Evolutionary conservation across 176 grass and related monocot species (phyloP), one percentile per base, ranked within the genome.

Genomic region (Avena insularis): DNA sequence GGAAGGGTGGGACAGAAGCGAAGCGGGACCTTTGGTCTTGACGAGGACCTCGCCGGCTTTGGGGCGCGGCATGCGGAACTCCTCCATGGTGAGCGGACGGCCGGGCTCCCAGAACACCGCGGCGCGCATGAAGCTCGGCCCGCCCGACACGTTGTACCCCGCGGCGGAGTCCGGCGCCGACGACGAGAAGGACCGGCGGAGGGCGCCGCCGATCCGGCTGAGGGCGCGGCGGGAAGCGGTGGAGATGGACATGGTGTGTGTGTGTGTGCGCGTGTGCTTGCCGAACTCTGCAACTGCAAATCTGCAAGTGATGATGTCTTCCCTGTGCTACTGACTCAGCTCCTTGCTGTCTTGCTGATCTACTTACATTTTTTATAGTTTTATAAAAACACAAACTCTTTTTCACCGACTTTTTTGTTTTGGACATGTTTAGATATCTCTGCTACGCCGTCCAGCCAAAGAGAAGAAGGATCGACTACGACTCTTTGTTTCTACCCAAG

Each of bases 101-200:
- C 94, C 94, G n/a, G 97, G 89, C 88, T 98, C 97, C 89, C 94
- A 95, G 92, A 98, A 98, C 76, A 98, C 94, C 6, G 89, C 76
- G 54, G 85, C 94, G 76, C 89, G 89, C 97, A 98, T 96, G 85
- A 69, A 98, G 87, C 92, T 94, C 10, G 94, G 87, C 31, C 88
- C 94, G 13, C 97, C 94, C 2, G 85, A 83, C 16, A 94, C 97
- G 83, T 94, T 87, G 90, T 94, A 98, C 43, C 87, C 96, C 1
- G 88, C 90, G 31, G 91, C 71, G 14, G 84, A 6, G 8, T 74
- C 89, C 12, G 80, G 1, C 2, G 25, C 82, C 16, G 46, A 38
- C 16, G 46, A 29, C 14, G 79, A 72, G 58, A 79, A 58, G 36
- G 79, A n/a, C 20, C 87, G 85, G 86, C 86, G 83, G 88, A 89